phyloP scores from a whole-genome alignment of 73 alveolate genomes.

The Strombidium stylifer region DNA sequence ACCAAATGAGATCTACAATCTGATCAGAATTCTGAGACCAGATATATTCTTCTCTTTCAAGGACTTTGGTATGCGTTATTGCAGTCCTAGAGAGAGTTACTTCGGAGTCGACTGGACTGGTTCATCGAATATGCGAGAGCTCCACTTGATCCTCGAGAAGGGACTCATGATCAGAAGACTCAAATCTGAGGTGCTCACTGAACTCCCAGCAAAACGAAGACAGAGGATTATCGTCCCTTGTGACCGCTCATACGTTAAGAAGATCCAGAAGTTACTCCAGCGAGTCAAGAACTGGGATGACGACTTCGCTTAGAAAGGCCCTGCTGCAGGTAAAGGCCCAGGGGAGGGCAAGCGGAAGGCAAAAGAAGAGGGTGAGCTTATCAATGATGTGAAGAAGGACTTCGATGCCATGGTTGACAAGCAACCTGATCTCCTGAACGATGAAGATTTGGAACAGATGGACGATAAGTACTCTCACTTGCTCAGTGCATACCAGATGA shows the following conservation, averaged over 20 bases:
- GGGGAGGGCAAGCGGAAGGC: no score
- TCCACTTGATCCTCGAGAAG: constrained; percentile 65
- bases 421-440: neutral
- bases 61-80: constrained; percentile 85
- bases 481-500: constrained; percentile 75
- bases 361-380: no score
- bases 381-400: neutral
- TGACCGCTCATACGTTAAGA: constrained; percentile 33
- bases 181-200: constrained; percentile 81
- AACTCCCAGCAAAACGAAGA: constrained; percentile 87
- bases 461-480: neutral
- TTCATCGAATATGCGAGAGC: constrained; percentile 83
- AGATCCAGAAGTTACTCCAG: constrained; percentile 29
- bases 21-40: constrained; percentile 86
- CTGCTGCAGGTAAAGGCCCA: no score
- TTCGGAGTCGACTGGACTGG: constrained; percentile 91
- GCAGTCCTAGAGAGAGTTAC: constrained; percentile 81
- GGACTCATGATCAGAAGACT: constrained; percentile 87
- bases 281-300: constrained; percentile 1
- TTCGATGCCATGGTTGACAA: no score
- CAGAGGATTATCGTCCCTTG: constrained; percentile 74
- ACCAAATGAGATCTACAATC: constrained; percentile 90
- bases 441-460: neutral
- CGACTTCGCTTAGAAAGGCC: no score
- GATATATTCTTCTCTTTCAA: constrained; percentile 85